Percentiles rank a stretch among this genome's conserved stretches.
phyloP scores from a whole-genome alignment of 768 basidiomycete genomes.

The Mycena venus region DNA sequence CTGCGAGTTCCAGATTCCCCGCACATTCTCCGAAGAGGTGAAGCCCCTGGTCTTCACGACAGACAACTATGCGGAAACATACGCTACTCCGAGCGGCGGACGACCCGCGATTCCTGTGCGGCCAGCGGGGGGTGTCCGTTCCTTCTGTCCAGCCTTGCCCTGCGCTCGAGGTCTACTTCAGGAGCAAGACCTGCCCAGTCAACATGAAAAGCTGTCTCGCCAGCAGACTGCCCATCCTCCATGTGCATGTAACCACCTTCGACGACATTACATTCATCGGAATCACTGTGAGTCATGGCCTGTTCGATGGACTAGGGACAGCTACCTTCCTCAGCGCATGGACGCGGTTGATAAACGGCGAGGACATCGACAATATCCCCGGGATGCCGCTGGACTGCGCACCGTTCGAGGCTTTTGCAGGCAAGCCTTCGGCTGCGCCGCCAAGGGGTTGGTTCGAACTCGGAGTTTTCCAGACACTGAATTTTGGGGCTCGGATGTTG shows the following conservation, averaged over 20 bases:
- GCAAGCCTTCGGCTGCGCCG: background rate
- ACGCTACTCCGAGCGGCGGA: background rate
- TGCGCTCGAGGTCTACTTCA: background rate
- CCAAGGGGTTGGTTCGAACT: conserved; percentile 9
- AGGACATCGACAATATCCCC: conserved; percentile 6
- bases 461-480: background rate
- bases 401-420: conserved; percentile 6
- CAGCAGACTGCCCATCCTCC: background rate
- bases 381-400: conserved; percentile 14
- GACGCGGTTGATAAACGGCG: conserved; percentile 15
- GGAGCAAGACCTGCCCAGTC: conserved; percentile 11
- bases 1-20: conserved; percentile 25
- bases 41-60: conserved; percentile 7
- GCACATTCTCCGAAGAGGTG: background rate
- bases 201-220: background rate
- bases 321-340: conserved; percentile 9
- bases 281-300: background rate
- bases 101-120: background rate
- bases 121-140: background rate
- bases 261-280: conserved; percentile 17
- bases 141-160: background rate
- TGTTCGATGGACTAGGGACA: conserved; percentile 12
- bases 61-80: conserved; percentile 10
- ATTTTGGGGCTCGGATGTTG: background rate
- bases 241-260: conserved; percentile 19